Percentiles rank a stretch among this genome's conserved stretches.
Conservation (phyloP, 257 asterid species). For the Solanum pennellii region DNA sequence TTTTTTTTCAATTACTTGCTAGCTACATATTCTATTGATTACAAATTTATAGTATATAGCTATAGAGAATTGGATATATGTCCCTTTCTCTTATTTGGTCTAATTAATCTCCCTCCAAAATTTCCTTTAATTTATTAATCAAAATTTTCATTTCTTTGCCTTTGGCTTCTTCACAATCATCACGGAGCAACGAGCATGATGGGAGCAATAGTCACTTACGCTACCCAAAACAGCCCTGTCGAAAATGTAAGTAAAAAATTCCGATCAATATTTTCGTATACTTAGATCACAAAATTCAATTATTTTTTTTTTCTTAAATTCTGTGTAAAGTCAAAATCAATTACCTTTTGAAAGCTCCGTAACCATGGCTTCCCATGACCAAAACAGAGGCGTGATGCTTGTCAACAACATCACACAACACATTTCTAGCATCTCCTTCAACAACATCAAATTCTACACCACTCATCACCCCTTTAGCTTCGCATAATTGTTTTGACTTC, state of each 20-base stretch:
- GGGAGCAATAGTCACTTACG: slow-evolving; percentile 34
- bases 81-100: not conserved
- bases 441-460: slow-evolving; percentile 26
- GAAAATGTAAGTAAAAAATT: not conserved
- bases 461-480: slow-evolving; percentile 28
- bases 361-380: slow-evolving; percentile 83
- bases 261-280: not conserved
- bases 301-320: too few relatives aligned
- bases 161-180: slow-evolving; percentile 35
- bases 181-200: slow-evolving; percentile 35
- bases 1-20: not conserved
- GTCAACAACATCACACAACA: slow-evolving; percentile 73
- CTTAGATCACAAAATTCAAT: too few relatives aligned
- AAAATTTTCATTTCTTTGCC: not conserved
- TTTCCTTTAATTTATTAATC: not conserved
- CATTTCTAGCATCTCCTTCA: slow-evolving; percentile 84
- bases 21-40: not conserved
- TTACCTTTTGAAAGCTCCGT: slow-evolving; percentile 85
- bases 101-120: not conserved
- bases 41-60: not conserved
- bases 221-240: slow-evolving; percentile 35
- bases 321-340: not conserved
- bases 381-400: slow-evolving; percentile 55
- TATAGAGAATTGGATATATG: not conserved
- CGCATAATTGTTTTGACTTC: not conserved